phyloP scores from a whole-genome alignment of 1,284 basidiomycete genomes.

The Xerocomus nothofagi region DNA sequence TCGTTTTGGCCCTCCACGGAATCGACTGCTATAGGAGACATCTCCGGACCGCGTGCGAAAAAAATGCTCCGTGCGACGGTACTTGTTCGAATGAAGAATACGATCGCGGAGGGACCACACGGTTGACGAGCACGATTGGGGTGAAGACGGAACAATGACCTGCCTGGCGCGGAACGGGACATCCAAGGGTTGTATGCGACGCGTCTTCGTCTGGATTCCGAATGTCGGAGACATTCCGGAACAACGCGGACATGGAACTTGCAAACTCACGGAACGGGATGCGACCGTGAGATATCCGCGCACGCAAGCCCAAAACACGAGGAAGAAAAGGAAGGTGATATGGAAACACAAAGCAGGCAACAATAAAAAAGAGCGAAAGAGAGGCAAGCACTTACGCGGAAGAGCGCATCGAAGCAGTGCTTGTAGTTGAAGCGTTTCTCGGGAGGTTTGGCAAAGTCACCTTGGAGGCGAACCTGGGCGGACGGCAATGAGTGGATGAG shows the following conservation, averaged over 20 bases:
- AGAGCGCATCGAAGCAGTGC: conserved; percentile 82
- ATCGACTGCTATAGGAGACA: not conserved
- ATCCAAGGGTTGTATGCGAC: not conserved
- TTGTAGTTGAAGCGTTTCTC: conserved; percentile 87
- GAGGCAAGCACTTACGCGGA: conserved; percentile 51
- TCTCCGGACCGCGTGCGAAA: not conserved
- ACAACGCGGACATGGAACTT: conserved; percentile 1
- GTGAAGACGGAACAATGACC: not conserved
- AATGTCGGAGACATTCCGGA: conserved; percentile 3
- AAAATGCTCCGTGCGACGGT: not conserved
- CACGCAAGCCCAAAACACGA: not conserved
- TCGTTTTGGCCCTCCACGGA: not conserved
- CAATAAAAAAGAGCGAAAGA: not conserved
- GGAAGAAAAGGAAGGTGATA: not conserved
- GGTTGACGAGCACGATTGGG: not conserved
- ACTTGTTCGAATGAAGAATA: not conserved
- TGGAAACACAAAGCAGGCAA: conserved; percentile 4
- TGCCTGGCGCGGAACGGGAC: not conserved
- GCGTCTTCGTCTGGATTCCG: not conserved
- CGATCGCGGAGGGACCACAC: not conserved
- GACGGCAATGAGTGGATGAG: conserved; percentile 28
- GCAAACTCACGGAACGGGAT: not conserved
- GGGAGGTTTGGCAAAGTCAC: conserved; percentile 82
- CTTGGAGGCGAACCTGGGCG: conserved; percentile 66
- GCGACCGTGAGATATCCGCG: not conserved